Conservation (phyloP, 345 rosid genomes). For the Nasturtium officinale region DNA sequence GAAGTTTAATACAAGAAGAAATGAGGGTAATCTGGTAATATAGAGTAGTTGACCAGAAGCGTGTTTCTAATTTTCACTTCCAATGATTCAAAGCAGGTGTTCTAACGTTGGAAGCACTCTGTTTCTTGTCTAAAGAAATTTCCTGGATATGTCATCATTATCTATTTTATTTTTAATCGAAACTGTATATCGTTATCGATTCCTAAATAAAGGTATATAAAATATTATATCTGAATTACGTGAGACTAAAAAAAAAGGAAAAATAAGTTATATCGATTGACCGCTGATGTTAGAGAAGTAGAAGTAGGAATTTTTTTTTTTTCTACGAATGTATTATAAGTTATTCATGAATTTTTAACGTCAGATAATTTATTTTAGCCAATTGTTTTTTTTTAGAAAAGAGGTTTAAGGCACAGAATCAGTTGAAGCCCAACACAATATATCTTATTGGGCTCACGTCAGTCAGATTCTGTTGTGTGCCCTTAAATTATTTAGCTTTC, state of each 20-base stretch:
- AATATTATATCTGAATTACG: background rate
- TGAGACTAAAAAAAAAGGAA: no score
- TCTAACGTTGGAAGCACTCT: constrained; percentile 32
- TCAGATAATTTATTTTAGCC: background rate
- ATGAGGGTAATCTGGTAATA: constrained; percentile 18
- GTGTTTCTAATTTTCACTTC: constrained; percentile 5
- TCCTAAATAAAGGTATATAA: background rate
- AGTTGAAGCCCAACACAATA: no score
- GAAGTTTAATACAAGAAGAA: background rate
- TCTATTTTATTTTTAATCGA: background rate
- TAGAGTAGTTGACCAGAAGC: background rate
- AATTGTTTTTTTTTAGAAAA: no score
- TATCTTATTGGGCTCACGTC: no score
- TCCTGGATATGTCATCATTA: background rate
- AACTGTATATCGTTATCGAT: background rate
- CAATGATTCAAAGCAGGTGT: constrained; percentile 37
- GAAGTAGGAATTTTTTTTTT: no score
- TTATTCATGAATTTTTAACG: background rate
- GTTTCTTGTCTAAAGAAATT: constrained; percentile 22
- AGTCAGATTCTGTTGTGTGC: no score
- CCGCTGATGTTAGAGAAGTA: no score
- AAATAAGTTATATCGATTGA: no score
- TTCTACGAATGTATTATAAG: background rate
- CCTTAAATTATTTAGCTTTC: no score
- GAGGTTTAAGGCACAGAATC: no score